Conservation (phyloP, 2,329 filamentous ascomycete genomes). For the Achaetomium macrosporum region DNA sequence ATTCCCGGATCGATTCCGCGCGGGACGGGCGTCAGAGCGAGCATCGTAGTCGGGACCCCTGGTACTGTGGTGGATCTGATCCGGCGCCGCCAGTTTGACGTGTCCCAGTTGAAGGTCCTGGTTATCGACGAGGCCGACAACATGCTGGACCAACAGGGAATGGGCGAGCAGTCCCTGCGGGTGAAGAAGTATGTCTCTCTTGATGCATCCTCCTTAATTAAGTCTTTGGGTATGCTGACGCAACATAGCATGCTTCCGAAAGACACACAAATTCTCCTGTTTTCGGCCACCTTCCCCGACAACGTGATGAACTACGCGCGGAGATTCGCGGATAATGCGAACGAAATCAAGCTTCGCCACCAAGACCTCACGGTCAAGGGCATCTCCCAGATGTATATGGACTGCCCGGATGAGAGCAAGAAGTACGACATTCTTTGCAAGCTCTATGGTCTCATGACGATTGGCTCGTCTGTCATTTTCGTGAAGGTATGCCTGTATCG, state of each 20-base stretch:
- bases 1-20: slow-evolving; percentile 72
- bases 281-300: slow-evolving; percentile 89
- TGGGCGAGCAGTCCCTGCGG: slow-evolving; percentile 90
- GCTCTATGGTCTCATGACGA: slow-evolving; percentile 92
- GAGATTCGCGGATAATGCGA: slow-evolving; percentile 78
- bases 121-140: slow-evolving; percentile 98
- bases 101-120: slow-evolving; percentile 67
- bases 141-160: slow-evolving; percentile 92
- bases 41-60: slow-evolving; percentile 87
- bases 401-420: slow-evolving; percentile 72
- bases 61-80: slow-evolving; percentile 89
- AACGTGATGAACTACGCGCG: slow-evolving; percentile 79
- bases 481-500: slow-evolving; percentile 61
- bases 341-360: slow-evolving; percentile 79
- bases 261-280: slow-evolving; percentile 80
- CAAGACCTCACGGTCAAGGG: slow-evolving; percentile 93
- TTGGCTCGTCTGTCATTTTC: slow-evolving; percentile 97
- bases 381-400: slow-evolving; percentile 96
- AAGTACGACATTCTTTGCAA: slow-evolving; percentile 88
- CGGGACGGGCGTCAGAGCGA: slow-evolving; percentile 62
- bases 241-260: slow-evolving; percentile 60
- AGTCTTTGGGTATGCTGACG: slow-evolving; percentile 6
- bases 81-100: slow-evolving; percentile 67
- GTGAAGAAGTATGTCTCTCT: slow-evolving; percentile 72
- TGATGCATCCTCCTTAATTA: neutral